Percentiles rank a stretch among this genome's conserved stretches.
Evolutionary conservation across 2,329 filamentous ascomycete genomes (phyloP).

Genomic region (Scedosporium aurantiacum): DNA sequence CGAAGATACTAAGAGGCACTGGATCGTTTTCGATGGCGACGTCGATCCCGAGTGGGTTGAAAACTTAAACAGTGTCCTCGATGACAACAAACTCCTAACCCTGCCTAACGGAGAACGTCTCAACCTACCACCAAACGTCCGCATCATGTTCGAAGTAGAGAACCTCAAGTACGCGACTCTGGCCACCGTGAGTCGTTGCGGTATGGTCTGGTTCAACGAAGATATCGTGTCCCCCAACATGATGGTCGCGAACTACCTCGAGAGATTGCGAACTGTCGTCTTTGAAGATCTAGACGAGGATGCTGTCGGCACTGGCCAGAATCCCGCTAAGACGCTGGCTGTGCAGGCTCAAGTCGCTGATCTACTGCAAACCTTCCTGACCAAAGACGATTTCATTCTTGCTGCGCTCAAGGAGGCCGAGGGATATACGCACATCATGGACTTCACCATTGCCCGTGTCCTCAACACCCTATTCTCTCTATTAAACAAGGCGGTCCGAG

Average conservation of each 20-base stretch:
- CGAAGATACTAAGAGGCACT: constrained; percentile 92
- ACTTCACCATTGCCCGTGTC: constrained; percentile 83
- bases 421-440: constrained; percentile 91
- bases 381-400: constrained; percentile 68
- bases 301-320: constrained; percentile 62
- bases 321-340: constrained; percentile 65
- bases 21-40: constrained; percentile 98
- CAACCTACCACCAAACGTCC: constrained; percentile 84
- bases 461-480: constrained; percentile 91
- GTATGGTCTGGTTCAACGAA: constrained; percentile 99
- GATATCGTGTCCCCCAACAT: constrained; percentile 89
- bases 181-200: constrained; percentile 97
- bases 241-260: constrained; percentile 86
- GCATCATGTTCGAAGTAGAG: constrained; percentile 99
- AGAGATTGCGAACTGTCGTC: constrained; percentile 66
- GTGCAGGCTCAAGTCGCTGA: constrained; percentile 72
- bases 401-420: constrained; percentile 66
- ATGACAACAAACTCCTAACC: constrained; percentile 97
- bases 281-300: constrained; percentile 98
- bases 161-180: constrained; percentile 94
- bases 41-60: constrained; percentile 99
- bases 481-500: constrained; percentile 84
- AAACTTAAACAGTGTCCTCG: constrained; percentile 97
- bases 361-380: constrained; percentile 64
- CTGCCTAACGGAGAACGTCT: constrained; percentile 96